Base-by-base conservation (phyloP, 2,329 filamentous ascomycete genomes). In the Apiospora sp. region DNA sequence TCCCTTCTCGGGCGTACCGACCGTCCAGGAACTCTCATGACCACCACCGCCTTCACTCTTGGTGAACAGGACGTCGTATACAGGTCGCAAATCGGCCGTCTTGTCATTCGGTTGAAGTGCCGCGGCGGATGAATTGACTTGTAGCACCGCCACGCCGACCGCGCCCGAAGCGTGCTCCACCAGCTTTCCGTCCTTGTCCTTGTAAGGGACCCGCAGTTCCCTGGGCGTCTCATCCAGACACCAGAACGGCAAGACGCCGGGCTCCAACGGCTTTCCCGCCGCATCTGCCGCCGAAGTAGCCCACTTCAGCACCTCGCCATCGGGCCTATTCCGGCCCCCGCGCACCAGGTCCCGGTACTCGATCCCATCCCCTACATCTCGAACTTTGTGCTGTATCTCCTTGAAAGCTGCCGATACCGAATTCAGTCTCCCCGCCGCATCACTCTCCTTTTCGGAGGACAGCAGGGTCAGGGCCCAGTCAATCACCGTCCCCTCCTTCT, bases 181-280 rank as follows among this genome's bases (percentile, higher is more conserved):
- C 0, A 87, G 82, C 80, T 92, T 91, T 16, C 77, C 80, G 19
- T 79, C 81, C 1, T 78, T 75, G 19, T 79, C 81, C 1, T 78
- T 75, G 3, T 84, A 76, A 8, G 91, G 89, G 3, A 92, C 91
- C 0, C 91, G 81, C 2, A 89, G 78, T n/a, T 81, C 75, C 8
- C 91, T 80, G 2, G 86, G 81, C 1, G 91, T 92, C 16, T 88
- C 81, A 78, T 93, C 92, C 67, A 92, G 85, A 76, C 90, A 92
- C 85, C 88, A 93, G 76, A 93, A 93, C 0, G 91, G 92, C 14
- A 91, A 77, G 19, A 82, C 81, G 0, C 91, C 90, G 0, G 87
- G 82, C 12, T 82, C 80, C 1, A 83, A 75, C 0, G 72, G 44
- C 46, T 44, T 27, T 46, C 44, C 13, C 43, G 49, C 30, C 72